A percentile compares a stretch with the other conserved stretches of the same genome.
phyloP scores from a whole-genome alignment of 805 yeast genomes.

The Wickerhamiella azyma region DNA sequence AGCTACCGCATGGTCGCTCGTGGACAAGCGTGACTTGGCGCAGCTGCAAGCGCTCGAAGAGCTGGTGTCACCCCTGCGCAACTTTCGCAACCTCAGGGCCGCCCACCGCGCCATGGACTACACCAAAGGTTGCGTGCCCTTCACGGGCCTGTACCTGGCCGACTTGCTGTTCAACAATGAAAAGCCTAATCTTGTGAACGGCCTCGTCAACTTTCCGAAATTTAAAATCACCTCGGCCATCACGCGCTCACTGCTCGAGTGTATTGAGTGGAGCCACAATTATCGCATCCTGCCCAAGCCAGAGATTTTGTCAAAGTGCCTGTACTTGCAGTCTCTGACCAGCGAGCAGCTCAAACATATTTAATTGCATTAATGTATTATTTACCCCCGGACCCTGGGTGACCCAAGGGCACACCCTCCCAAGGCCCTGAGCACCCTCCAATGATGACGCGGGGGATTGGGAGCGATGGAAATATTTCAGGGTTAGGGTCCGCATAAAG shows the following conservation, averaged over 20 bases:
- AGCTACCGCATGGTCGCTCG: constrained; percentile 56
- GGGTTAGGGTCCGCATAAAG: background rate
- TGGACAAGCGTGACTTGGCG: constrained; percentile 59
- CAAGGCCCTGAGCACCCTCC: no score
- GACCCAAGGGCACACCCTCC: no score
- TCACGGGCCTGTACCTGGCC: constrained; percentile 70
- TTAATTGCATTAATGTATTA: constrained; percentile 35
- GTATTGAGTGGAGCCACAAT: constrained; percentile 72
- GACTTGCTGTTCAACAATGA: constrained; percentile 69
- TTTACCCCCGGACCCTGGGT: constrained; percentile 25
- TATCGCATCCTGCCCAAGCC: constrained; percentile 44
- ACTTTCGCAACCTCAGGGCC: constrained; percentile 53
- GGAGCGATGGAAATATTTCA: background rate
- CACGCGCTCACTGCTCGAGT: constrained; percentile 61
- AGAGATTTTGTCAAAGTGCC: constrained; percentile 35
- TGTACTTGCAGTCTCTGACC: constrained; percentile 6
- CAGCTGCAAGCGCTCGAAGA: constrained; percentile 55
- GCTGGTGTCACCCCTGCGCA: constrained; percentile 58
- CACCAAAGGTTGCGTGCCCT: constrained; percentile 74
- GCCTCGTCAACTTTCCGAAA: constrained; percentile 59
- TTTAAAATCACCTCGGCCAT: constrained; percentile 63
- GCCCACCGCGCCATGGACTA: constrained; percentile 48
- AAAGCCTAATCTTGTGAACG: constrained; percentile 35
- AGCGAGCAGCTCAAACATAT: constrained; percentile 42
- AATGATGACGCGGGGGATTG: no score